A percentile compares a stretch with the other conserved stretches of the same genome.
phyloP scores from a whole-genome alignment of 306 rosid genomes.

The Trifolium fragiferum region DNA sequence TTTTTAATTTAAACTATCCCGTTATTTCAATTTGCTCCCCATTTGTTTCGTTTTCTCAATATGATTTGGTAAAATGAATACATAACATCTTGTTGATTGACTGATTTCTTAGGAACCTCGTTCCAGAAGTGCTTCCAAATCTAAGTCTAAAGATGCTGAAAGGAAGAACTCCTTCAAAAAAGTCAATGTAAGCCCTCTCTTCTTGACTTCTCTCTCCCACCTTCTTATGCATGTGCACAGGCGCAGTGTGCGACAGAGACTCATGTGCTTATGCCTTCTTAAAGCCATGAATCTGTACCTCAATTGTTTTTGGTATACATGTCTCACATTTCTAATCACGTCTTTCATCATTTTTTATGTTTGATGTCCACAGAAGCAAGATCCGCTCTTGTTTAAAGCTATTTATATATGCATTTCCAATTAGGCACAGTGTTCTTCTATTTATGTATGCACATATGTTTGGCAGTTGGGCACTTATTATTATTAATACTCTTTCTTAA shows the following conservation, averaged over 20 bases:
- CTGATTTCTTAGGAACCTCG: constrained; percentile 60
- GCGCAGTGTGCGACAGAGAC: not conserved
- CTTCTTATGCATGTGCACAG: constrained; percentile 18
- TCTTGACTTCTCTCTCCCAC: constrained; percentile 32
- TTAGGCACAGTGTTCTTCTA: not conserved
- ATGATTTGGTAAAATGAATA: constrained; percentile 18
- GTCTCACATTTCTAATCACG: constrained; percentile 19
- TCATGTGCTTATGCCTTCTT: constrained; percentile 25
- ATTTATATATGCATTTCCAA: too few species aligned
- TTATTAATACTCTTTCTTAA: constrained; percentile 24
- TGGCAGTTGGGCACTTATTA: constrained; percentile 33
- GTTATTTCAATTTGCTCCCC: not conserved
- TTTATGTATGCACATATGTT: constrained; percentile 10
- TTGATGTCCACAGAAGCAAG: constrained; percentile 58
- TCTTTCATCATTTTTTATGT: constrained; percentile 32
- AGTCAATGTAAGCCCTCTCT: constrained; percentile 59
- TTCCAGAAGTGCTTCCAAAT: constrained; percentile 39
- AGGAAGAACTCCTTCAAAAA: constrained; percentile 59
- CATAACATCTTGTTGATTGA: constrained; percentile 27
- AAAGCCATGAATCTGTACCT: not conserved
- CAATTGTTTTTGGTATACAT: constrained; percentile 14
- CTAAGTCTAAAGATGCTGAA: constrained; percentile 57
- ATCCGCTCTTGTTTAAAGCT: constrained; percentile 70
- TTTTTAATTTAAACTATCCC: not conserved
- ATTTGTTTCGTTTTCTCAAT: not conserved